Conservation (phyloP, 306 rosid species). For the Vicia villosa region DNA sequence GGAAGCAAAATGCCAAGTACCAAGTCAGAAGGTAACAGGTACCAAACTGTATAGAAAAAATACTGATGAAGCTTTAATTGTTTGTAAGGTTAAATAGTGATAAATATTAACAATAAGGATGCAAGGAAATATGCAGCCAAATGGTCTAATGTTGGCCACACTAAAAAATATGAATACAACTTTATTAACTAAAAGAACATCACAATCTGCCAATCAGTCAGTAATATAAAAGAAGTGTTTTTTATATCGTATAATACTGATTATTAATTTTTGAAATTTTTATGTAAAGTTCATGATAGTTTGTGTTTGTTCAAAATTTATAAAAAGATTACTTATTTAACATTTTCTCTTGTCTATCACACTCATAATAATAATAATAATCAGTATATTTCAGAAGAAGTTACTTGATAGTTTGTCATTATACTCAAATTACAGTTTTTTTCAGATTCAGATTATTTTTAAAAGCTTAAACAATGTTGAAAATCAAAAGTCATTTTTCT, state of each 20-base stretch:
- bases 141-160: conserved; percentile 5
- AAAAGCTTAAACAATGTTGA: neutral
- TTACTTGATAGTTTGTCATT: neutral
- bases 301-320: conserved; percentile 12
- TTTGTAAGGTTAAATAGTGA: conserved; percentile 12
- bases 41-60: conserved; percentile 14
- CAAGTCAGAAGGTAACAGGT: conserved; percentile 23
- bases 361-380: neutral
- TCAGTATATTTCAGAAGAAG: neutral
- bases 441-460: neutral
- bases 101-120: conserved; percentile 11
- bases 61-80: conserved; percentile 12
- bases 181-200: conserved; percentile 20
- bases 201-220: neutral
- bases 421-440: neutral
- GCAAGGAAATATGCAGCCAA: neutral
- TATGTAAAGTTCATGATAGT: neutral
- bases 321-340: neutral
- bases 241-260: neutral
- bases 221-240: neutral
- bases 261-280: neutral
- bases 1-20: conserved; percentile 17
- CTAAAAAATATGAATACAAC: neutral
- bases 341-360: neutral
- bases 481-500: neutral